A percentile compares a stretch with the other conserved stretches of the same genome.
Evolutionary conservation across 2,329 filamentous ascomycete genomes (phyloP).

Genomic region (Diplodia intermedia): DNA sequence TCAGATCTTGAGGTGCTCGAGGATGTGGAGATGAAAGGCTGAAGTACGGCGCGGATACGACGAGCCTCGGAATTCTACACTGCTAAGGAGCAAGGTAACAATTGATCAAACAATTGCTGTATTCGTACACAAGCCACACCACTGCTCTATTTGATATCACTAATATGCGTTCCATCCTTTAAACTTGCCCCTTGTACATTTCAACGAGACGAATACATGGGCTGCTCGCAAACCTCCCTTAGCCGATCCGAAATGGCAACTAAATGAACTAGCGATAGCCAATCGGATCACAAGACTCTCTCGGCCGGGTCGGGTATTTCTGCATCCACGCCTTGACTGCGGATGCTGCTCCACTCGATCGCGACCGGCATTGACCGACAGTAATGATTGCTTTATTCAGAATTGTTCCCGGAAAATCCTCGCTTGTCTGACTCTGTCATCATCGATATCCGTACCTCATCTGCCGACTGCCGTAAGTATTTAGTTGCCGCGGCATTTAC

Average conservation of each 20-base stretch:
- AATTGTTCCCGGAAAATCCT: neutral
- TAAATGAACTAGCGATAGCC: neutral
- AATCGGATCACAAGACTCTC: neutral
- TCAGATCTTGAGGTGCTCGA: neutral
- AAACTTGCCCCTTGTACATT: neutral
- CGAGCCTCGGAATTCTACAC: neutral
- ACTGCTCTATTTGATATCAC: neutral
- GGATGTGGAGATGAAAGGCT: constrained; percentile 7
- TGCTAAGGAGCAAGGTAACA: neutral
- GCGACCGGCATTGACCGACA: neutral
- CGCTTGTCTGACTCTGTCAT: neutral
- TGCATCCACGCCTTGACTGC: neutral
- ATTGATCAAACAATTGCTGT: neutral
- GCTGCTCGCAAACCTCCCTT: neutral
- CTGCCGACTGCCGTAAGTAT: neutral
- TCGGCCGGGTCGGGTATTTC: constrained; percentile 1
- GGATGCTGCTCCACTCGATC: neutral
- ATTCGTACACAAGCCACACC: neutral
- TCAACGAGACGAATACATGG: neutral
- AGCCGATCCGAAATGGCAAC: neutral
- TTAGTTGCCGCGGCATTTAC: neutral
- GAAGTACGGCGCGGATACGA: neutral
- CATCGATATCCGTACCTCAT: neutral
- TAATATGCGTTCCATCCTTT: neutral
- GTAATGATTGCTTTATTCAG: neutral